A percentile compares a stretch with the other conserved stretches of the same genome.
Evolutionary conservation across 1,139 yeast genomes (phyloP).

Genomic region (Blastobotrys malaysiensis): DNA sequence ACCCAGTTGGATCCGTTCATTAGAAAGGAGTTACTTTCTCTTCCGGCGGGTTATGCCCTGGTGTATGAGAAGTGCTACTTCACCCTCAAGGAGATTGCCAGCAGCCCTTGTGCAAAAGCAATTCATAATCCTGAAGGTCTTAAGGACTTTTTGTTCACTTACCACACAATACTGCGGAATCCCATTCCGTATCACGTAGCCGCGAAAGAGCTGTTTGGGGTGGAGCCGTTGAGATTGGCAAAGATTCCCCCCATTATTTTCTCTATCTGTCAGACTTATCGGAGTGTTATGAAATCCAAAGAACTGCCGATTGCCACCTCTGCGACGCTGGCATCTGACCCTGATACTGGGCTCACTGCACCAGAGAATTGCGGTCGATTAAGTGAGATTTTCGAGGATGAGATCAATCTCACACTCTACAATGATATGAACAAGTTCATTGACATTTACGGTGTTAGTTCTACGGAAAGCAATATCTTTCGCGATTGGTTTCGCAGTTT

Average conservation of each 20-base stretch:
- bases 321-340: not conserved
- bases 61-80: not conserved
- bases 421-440: not conserved
- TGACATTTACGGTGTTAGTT: not conserved
- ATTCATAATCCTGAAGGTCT: not conserved
- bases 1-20: not conserved
- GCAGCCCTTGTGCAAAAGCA: not conserved
- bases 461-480: not conserved
- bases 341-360: not conserved
- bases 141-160: not conserved
- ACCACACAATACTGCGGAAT: not conserved
- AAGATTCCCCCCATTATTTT: not conserved
- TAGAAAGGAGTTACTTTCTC: not conserved
- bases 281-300: not conserved
- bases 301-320: not conserved
- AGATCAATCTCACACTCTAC: not conserved
- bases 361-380: not conserved
- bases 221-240: not conserved
- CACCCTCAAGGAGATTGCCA: not conserved
- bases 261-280: not conserved
- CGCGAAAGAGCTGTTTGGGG: not conserved
- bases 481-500: not conserved
- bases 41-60: not conserved
- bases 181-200: not conserved
- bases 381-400: not conserved